Base-by-base conservation (phyloP, 768 basidiomycete genomes). In the Dentipellis fragilis region DNA sequence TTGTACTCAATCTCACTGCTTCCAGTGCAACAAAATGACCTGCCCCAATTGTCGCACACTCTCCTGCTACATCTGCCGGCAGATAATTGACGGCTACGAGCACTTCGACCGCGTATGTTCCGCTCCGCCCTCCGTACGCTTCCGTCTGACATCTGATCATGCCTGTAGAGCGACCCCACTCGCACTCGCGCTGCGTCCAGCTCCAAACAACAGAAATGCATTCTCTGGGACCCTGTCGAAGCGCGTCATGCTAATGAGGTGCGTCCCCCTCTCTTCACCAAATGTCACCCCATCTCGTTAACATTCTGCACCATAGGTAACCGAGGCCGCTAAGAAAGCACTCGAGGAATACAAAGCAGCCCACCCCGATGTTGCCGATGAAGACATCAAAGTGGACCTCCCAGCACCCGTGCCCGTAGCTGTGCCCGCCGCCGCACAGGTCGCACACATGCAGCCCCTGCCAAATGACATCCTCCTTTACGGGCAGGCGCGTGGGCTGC, bases 11-110 rank as follows among this genome's bases (percentile, higher is more conserved):
- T 42, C 1, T 14, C 29, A 37, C 51, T 62, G 36, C 57, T 51
- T 42, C 40, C 60, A 90, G 85, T 95, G 93, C 72, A 95, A 95
- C 78, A 95, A 95, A 68, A 94, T 96, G 84, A 77, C 73, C 0
- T 91, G 89, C 62, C 80, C 84, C 1, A 70, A 84, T 57, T 95
- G 93, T 64, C 58, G 48, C 1, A 83, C 89, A 0, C 37, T 88
- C 40, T 91, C 86, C 0, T 96, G 93, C 68, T 94, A 96, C 64
- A 72, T 91, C 22, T 95, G 93, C 65, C 78, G 89, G 29, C 62
- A 87, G 63, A 62, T 84, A 36, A 87, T 94, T 40, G 70, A 35
- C 0, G 87, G 88, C 1, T 91, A 92, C 62, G 84, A 89, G 0
- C 90, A 93, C 64, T 92, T 91, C 48, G 50, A 61, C 12, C 64